A percentile compares a stretch with the other conserved stretches of the same genome.
These are phyloP conservation scores for Brettanomyces sp. DNA, from an alignment of 805 yeast genomes.

Conservation along the genomic window DNA sequence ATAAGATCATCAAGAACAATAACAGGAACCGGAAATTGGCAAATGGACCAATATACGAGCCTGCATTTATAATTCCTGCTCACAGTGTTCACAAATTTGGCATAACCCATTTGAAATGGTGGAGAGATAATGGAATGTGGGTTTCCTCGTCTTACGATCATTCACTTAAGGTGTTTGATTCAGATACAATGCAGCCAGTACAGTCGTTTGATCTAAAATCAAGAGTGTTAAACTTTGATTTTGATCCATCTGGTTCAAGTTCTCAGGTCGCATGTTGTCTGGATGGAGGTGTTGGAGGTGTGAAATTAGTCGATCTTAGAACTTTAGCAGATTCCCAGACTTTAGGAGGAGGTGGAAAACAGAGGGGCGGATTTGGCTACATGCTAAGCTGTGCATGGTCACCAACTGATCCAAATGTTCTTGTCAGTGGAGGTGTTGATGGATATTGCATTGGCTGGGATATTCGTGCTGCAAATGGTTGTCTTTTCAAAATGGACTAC, in stretches of 20 bases:
- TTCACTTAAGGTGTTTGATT: slow-evolving; percentile 73
- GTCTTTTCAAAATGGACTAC: slow-evolving; percentile 55
- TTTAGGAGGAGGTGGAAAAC: slow-evolving; percentile 28
- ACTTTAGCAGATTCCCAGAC: slow-evolving; percentile 68
- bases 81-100: slow-evolving; percentile 57
- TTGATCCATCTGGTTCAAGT: slow-evolving; percentile 34
- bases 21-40: not conserved
- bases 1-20: not conserved
- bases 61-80: slow-evolving; percentile 19
- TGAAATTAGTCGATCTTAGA: slow-evolving; percentile 61
- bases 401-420: slow-evolving; percentile 47
- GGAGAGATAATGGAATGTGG: slow-evolving; percentile 90
- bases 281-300: slow-evolving; percentile 36
- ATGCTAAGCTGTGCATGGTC: slow-evolving; percentile 45
- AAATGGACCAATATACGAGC: slow-evolving; percentile 8
- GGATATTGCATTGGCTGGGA: slow-evolving; percentile 87
- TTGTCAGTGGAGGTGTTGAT: slow-evolving; percentile 75
- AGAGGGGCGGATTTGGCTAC: slow-evolving; percentile 21
- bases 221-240: slow-evolving; percentile 60
- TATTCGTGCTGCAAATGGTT: slow-evolving; percentile 56
- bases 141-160: slow-evolving; percentile 74
- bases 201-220: slow-evolving; percentile 55
- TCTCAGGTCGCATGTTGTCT: slow-evolving; percentile 65
- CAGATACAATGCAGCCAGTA: slow-evolving; percentile 54
- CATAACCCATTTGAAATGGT: slow-evolving; percentile 70